These are phyloP conservation scores for Thalassiosira profunda DNA, from an alignment of 108 stramenopile genomes.

Conservation along the genomic window DNA sequence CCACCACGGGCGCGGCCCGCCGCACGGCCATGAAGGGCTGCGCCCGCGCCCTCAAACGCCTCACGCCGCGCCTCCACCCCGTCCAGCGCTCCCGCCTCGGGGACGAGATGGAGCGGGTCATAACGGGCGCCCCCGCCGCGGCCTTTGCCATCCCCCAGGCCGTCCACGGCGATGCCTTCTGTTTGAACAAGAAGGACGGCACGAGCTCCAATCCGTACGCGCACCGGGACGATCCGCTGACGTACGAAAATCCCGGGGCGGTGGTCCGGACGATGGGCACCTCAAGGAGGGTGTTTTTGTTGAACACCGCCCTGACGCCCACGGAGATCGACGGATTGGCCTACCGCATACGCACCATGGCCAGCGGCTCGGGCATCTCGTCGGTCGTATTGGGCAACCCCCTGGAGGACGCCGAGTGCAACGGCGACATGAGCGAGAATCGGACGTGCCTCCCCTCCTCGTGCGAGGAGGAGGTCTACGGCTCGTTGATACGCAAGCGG, in stretches of 20 bases:
- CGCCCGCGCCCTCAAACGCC: conserved; percentile 9
- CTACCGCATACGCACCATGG: conserved; percentile 64
- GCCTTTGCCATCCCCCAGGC: conserved; percentile 36
- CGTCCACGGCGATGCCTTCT: conserved; percentile 25
- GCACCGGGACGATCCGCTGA: too few species aligned
- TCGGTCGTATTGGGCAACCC: conserved; percentile 78
- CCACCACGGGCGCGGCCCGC: too few species aligned
- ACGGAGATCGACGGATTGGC: conserved; percentile 80
- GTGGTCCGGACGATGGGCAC: conserved; percentile 70
- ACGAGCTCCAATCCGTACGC: background rate
- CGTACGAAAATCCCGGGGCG: conserved; percentile 44
- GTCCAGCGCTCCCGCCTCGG: conserved; percentile 8
- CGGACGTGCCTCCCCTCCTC: conserved; percentile 22
- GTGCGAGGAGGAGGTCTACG: conserved; percentile 39
- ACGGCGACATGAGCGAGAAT: conserved; percentile 45
- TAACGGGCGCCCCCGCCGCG: conserved; percentile 14
- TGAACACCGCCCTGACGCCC: conserved; percentile 60
- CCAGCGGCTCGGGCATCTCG: conserved; percentile 66
- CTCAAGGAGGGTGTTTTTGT: conserved; percentile 75
- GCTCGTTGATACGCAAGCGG: background rate
- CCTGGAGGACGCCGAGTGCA: conserved; percentile 44
- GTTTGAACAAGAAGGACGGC: background rate
- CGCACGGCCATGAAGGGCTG: conserved; percentile 2
- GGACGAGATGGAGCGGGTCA: conserved; percentile 25
- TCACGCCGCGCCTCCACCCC: conserved; percentile 16